A percentile compares a stretch with the other conserved stretches of the same genome.
Evolutionary conservation across 1,284 basidiomycete species (phyloP).

Genomic region (Stygiomarasmius scandens): DNA sequence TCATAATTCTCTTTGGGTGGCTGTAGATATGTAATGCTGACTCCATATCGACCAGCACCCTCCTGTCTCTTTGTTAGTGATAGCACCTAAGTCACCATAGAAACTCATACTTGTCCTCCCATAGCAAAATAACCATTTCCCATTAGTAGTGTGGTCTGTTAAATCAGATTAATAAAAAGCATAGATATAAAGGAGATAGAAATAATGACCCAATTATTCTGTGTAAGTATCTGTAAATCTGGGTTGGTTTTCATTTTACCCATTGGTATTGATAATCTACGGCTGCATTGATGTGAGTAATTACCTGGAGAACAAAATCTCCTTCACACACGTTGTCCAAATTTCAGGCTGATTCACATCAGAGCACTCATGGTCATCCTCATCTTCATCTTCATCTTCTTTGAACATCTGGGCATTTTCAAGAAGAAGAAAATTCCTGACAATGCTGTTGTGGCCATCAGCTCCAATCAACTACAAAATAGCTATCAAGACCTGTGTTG

Average conservation of each 20-base stretch:
- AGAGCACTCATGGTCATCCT: neutral
- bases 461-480: conserved; percentile 15
- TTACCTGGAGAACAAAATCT: neutral
- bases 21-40: neutral
- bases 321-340: neutral
- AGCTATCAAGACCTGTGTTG: neutral
- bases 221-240: neutral
- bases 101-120: neutral
- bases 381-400: conserved; percentile 7
- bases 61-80: neutral
- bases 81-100: too few relatives aligned
- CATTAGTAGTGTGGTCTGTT: conserved; percentile 1
- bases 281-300: neutral
- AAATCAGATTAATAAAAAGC: neutral
- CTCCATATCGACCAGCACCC: neutral
- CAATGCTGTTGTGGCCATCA: conserved; percentile 15
- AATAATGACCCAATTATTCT: neutral
- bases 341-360: neutral
- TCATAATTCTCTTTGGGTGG: neutral
- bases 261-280: neutral
- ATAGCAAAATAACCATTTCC: neutral
- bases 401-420: too few relatives aligned
- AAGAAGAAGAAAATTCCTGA: conserved; percentile 6
- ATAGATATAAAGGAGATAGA: neutral
- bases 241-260: neutral